Evolutionary conservation across 495 filamentous ascomycete species (phyloP), one percentile per base, ranked within the genome.

Genomic region (Viridothelium virens): DNA sequence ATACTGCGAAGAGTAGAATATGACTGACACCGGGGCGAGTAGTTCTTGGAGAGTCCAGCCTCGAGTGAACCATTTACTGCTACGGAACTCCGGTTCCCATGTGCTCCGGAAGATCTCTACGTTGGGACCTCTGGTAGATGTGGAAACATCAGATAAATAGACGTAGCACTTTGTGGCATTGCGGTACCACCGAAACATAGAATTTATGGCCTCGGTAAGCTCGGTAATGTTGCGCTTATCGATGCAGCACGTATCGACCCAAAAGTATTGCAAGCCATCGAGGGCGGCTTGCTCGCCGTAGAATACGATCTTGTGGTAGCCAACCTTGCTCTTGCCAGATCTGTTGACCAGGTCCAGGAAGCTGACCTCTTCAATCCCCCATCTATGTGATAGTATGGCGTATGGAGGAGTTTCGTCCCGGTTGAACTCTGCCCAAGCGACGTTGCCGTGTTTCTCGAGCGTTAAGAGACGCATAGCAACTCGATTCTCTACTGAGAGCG

Each of bases 101-200:
- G 0, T 46, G 9, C 41, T 9, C 14, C 14, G 41, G 14, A 9
- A 9, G 41, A 14, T 7, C 41, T 14, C 41, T 25, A 25, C 25
- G 25, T 25, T 25, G 25, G 25, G 25, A 7, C 14, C 14, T 9
- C 41, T 7, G 41, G 14, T 46, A 7, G 41, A 7, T 16, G 41
- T 46, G 41, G 41, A 46, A 16, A 67, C 65, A 53, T 67, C 68
- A 61, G 47, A n/a, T 46, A 71, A 61, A 50, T 69, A 71, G 18
- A 63, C 67, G 14, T 67, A 69, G 64, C 69, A 69, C 37, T 66
- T 37, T 38, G 61, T 48, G 38, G 64, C 69, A 38, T 56, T 34
- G 25, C 34, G 63, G 41, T 71, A 71, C 67, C 64, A 71, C 2
- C 31, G 31, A 61, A 69, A 71, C 68, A 71, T 71, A 33, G 67